Base-by-base conservation (phyloP, 169 alveolate genomes). In the Besnoitia besnoiti region DNA sequence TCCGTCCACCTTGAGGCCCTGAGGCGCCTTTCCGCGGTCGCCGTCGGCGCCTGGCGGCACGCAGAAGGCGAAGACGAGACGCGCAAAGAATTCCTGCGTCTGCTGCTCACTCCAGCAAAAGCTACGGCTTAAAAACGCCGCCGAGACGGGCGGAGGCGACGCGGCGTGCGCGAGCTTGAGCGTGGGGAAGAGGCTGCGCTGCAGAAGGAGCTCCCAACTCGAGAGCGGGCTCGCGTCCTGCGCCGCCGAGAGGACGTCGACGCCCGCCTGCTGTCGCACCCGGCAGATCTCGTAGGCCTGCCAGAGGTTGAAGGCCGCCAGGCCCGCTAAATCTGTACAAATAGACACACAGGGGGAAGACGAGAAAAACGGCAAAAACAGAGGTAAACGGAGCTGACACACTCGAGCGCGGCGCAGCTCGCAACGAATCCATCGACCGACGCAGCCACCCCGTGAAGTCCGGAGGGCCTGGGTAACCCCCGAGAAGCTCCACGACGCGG, bases 271-370 rank as follows among this genome's bases (percentile, higher is more conserved):
- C 87, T 89, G 85, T 73, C 75, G 85, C 47, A 37, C 59, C 16
- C 61, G 33, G 42, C 37, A 40, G 35, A 61, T 90, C 50, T 90
- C 91, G 62, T 90, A 88, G 27, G 93, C 93, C 62, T 82, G 75
- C 93, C 93, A 90, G 50, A 90, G 35, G 59, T 90, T 90, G 49
- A 90, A 46, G 0, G 75, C 93, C 37, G 85, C 93, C 27, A 90
- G 67, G 24, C 93, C 93, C 0, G 90, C 93, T 44, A 90, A 0
- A 37, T 90, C 93, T 90, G 90, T 2, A 55, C 5, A 55, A 3
- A 55, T 0, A 55, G 67, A 3, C n/a, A 55, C 67, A 55, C 12
- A 55, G 67, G 12, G 67, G 30, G 30, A 55, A 16, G 30, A n/a
- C n/a, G 30, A 3, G 12, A 55, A n/a, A 55, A n/a, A 19, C 67